Evolutionary conservation across 2,329 filamentous ascomycete genomes (phyloP).

Genomic region (Thelonectria rubi): DNA sequence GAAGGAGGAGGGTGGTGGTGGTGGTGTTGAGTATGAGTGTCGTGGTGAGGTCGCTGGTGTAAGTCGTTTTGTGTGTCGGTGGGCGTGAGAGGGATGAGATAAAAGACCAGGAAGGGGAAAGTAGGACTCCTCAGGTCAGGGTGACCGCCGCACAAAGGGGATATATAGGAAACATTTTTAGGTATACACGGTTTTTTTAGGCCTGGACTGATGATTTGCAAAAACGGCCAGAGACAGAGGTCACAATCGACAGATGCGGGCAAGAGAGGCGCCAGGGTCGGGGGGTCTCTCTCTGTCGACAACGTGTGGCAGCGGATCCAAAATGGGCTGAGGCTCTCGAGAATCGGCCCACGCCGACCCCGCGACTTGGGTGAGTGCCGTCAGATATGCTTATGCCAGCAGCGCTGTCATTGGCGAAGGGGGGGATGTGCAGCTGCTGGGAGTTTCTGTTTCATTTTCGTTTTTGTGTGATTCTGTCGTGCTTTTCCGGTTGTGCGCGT

Average conservation of each 20-base stretch:
- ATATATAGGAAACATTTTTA: slow-evolving; percentile 38
- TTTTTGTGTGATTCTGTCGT: neutral
- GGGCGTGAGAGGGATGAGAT: slow-evolving; percentile 15
- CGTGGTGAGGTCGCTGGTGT: neutral
- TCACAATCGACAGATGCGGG: slow-evolving; percentile 45
- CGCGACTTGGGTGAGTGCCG: slow-evolving; percentile 39
- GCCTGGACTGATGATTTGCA: neutral
- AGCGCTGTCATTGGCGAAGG: slow-evolving; percentile 27
- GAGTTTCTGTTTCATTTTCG: slow-evolving; percentile 15
- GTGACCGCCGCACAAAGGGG: slow-evolving; percentile 38
- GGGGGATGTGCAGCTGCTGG: slow-evolving; percentile 5
- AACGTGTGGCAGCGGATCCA: slow-evolving; percentile 47
- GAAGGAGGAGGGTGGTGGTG: neutral
- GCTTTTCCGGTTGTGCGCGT: neutral
- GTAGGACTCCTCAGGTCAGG: slow-evolving; percentile 19
- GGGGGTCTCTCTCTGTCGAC: slow-evolving; percentile 48
- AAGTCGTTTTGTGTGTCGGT: slow-evolving; percentile 1
- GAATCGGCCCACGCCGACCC: slow-evolving; percentile 50
- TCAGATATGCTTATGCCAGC: slow-evolving; percentile 44
- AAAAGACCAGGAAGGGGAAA: slow-evolving; percentile 32
- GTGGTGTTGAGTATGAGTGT: neutral
- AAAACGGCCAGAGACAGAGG: slow-evolving; percentile 13
- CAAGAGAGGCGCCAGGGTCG: slow-evolving; percentile 37
- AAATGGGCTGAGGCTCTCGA: slow-evolving; percentile 49
- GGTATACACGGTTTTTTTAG: neutral